A percentile compares a stretch with the other conserved stretches of the same genome.
Conservation (phyloP, 2,329 filamentous ascomycete species). For the Canariomyces notabilis region DNA sequence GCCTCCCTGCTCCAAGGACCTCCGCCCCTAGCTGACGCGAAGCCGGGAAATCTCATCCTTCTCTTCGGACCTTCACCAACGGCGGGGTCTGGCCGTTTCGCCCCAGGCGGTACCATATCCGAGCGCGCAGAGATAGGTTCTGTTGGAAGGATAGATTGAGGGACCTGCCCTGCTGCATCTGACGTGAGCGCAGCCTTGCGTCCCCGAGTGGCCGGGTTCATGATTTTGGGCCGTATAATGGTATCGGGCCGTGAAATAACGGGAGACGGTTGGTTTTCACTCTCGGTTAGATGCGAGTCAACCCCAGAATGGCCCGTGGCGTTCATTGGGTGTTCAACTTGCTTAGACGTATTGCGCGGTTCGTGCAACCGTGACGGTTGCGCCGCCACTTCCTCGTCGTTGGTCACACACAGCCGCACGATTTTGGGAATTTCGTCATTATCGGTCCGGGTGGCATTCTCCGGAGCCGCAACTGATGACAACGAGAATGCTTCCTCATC, state of each 20-base stretch:
- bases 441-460: constrained; percentile 1
- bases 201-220: constrained; percentile 48
- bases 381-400: neutral
- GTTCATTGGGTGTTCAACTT: constrained; percentile 3
- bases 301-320: neutral
- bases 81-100: constrained; percentile 11
- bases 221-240: constrained; percentile 24
- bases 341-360: neutral
- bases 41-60: constrained; percentile 36
- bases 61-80: constrained; percentile 23
- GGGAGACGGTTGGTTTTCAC: neutral
- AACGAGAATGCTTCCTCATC: neutral
- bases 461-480: neutral
- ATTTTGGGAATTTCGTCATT: neutral
- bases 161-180: constrained; percentile 45
- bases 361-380: constrained; percentile 6
- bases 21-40: constrained; percentile 44
- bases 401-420: neutral
- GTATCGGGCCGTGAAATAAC: neutral
- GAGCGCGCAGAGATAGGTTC: constrained; percentile 25
- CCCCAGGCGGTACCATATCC: constrained; percentile 4
- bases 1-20: constrained; percentile 68
- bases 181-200: constrained; percentile 49
- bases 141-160: constrained; percentile 38
- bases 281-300: neutral